Percentiles rank a stretch among this genome's conserved stretches.
Evolutionary conservation across 352 stramenopile species (phyloP).

Genomic region (Phytopythium sindhum): DNA sequence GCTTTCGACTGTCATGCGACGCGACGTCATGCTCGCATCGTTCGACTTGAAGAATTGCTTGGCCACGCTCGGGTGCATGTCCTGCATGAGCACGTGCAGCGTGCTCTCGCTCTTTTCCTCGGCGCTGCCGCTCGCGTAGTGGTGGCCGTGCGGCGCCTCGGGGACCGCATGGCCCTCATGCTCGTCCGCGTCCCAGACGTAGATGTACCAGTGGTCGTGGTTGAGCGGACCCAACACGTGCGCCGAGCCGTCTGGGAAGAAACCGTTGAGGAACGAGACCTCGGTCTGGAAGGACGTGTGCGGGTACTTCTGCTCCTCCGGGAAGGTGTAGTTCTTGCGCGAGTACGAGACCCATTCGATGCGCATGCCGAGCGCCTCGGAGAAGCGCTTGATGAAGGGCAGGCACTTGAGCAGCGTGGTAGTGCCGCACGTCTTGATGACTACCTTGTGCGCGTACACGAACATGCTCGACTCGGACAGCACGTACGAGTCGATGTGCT

Average conservation of each 20-base stretch:
- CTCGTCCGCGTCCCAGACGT: constrained; percentile 93
- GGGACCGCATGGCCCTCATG: constrained; percentile 30
- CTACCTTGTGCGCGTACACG: constrained; percentile 98
- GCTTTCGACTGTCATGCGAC: constrained; percentile 92
- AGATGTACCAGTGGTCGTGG: constrained; percentile 99
- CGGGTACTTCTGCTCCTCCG: constrained; percentile 96
- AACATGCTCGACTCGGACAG: constrained; percentile 98
- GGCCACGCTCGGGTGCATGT: constrained; percentile 76
- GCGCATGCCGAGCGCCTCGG: constrained; percentile 88
- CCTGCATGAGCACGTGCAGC: constrained; percentile 84
- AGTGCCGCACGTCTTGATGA: constrained; percentile 99
- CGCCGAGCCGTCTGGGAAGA: constrained; percentile 81
- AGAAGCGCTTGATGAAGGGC: constrained; percentile 80
- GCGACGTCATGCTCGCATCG: constrained; percentile 63
- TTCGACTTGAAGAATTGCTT: constrained; percentile 86
- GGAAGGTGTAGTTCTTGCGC: constrained; percentile 99
- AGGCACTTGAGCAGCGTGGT: constrained; percentile 96
- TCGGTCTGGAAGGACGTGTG: constrained; percentile 97
- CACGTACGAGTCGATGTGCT: constrained; percentile 95
- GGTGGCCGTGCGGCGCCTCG: constrained; percentile 10
- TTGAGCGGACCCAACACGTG: constrained; percentile 94
- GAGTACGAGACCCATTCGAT: constrained; percentile 99
- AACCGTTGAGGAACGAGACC: constrained; percentile 93
- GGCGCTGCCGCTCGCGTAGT: constrained; percentile 14
- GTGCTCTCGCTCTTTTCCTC: constrained; percentile 57